Conservation (phyloP, 2,329 filamentous ascomycete species). For the Ceratocystis papillata region DNA sequence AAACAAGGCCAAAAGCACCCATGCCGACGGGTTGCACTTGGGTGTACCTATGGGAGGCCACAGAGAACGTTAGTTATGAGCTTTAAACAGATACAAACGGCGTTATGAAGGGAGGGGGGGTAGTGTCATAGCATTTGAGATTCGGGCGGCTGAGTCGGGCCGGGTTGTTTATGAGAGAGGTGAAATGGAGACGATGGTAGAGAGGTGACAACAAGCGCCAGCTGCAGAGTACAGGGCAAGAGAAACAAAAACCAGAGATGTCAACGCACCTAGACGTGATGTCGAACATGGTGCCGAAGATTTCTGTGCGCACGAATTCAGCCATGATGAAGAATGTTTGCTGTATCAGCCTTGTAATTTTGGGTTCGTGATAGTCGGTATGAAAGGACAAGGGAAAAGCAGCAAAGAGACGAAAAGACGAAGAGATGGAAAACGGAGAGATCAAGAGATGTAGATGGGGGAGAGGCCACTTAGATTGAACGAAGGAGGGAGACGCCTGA, state of each 20-base stretch:
- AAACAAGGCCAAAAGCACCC: constrained; percentile 97
- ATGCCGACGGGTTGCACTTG: constrained; percentile 98
- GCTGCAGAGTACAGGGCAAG: not conserved
- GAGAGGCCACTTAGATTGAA: not conserved
- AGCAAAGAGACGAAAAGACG: constrained; percentile 16
- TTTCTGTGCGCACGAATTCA: constrained; percentile 97
- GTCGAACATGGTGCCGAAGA: constrained; percentile 99
- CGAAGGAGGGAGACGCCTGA: too few species aligned
- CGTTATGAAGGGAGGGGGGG: not conserved
- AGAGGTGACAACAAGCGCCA: not conserved
- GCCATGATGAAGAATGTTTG: constrained; percentile 58
- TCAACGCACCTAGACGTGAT: constrained; percentile 80
- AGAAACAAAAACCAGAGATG: not conserved
- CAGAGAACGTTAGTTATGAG: not conserved
- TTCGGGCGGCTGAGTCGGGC: not conserved
- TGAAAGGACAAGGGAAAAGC: constrained; percentile 13
- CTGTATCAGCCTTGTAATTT: constrained; percentile 22
- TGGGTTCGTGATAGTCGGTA: constrained; percentile 13
- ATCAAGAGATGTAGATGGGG: not conserved
- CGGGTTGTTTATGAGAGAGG: not conserved
- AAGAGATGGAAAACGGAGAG: not conserved
- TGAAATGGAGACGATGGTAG: not conserved
- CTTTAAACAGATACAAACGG: not conserved
- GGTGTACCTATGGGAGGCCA: constrained; percentile 58
- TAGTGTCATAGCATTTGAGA: not conserved